Evolutionary conservation across 1,284 basidiomycete genomes (phyloP).

Genomic region (Phellinidium pouzarii): DNA sequence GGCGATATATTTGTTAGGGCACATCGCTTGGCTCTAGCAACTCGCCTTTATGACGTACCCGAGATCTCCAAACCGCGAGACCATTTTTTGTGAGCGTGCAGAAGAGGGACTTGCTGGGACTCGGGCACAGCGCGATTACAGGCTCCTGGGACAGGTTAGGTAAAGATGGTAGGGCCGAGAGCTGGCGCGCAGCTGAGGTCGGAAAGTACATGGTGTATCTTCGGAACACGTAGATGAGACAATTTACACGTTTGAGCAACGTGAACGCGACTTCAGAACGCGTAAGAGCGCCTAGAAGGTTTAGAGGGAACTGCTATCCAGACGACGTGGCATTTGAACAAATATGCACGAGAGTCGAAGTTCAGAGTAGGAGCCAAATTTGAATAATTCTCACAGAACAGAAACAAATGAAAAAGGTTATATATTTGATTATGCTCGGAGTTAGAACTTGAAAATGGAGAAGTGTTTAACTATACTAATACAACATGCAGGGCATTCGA

Average conservation of each 20-base stretch:
- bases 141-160: constrained; percentile 55
- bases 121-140: constrained; percentile 54
- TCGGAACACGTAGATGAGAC: not conserved
- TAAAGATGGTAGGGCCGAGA: constrained; percentile 59
- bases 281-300: not conserved
- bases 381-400: not conserved
- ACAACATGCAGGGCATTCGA: constrained; percentile 9
- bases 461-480: constrained; percentile 9
- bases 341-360: not conserved
- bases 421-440: too few species aligned
- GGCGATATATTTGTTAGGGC: constrained; percentile 3
- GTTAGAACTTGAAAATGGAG: not conserved
- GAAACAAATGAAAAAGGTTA: too few species aligned
- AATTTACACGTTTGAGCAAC: not conserved
- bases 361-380: too few species aligned
- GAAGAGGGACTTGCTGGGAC: constrained; percentile 73
- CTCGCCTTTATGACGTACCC: constrained; percentile 46
- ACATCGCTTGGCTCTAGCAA: constrained; percentile 10
- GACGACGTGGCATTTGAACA: constrained; percentile 9
- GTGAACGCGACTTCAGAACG: not conserved
- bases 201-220: constrained; percentile 67
- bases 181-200: constrained; percentile 64
- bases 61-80: constrained; percentile 75
- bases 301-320: not conserved
- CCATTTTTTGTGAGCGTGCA: constrained; percentile 63